Percentiles rank a stretch among this genome's conserved stretches.
These are phyloP conservation scores for Kodamaea restingae DNA, from an alignment of 805 yeast genomes.

Conservation along the genomic window DNA sequence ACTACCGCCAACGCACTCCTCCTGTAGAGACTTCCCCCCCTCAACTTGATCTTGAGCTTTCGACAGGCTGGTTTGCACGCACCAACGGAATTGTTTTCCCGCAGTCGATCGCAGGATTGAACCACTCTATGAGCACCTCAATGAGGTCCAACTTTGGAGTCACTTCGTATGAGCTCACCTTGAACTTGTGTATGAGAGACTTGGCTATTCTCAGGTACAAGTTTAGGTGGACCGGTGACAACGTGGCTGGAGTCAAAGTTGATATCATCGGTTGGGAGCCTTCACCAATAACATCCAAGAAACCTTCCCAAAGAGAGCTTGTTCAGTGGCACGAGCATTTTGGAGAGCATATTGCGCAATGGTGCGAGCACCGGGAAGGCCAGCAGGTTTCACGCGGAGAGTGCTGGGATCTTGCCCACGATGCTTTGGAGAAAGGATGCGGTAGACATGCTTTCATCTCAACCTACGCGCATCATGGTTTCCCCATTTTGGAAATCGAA, in stretches of 20 bases:
- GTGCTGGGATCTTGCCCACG: conserved; percentile 59
- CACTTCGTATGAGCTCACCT: conserved; percentile 17
- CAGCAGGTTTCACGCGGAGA: conserved; percentile 52
- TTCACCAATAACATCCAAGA: conserved; percentile 35
- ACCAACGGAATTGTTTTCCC: conserved; percentile 33
- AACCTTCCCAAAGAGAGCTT: conserved; percentile 32
- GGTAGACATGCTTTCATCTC: conserved; percentile 57
- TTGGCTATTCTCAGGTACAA: conserved; percentile 33
- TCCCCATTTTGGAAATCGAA: conserved; percentile 29
- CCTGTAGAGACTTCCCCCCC: conserved; percentile 26
- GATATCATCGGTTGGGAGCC: conserved; percentile 33
- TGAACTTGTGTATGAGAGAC: conserved; percentile 41
- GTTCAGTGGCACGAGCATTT: conserved; percentile 31
- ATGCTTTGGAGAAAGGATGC: conserved; percentile 50
- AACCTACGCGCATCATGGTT: conserved; percentile 46
- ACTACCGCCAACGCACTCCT: conserved; percentile 18
- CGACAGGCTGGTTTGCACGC: conserved; percentile 45
- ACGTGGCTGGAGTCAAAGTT: conserved; percentile 19
- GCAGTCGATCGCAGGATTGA: conserved; percentile 30
- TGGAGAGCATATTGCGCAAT: conserved; percentile 52
- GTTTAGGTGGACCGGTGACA: conserved; percentile 38
- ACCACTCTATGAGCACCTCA: conserved; percentile 18
- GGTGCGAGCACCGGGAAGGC: conserved; percentile 50
- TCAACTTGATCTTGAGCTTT: conserved; percentile 39
- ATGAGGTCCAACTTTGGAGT: conserved; percentile 10